Evolutionary conservation across 2,329 filamentous ascomycete genomes (phyloP), one percentile per base, ranked within the genome.

Genomic region (Epichloe scottii): DNA sequence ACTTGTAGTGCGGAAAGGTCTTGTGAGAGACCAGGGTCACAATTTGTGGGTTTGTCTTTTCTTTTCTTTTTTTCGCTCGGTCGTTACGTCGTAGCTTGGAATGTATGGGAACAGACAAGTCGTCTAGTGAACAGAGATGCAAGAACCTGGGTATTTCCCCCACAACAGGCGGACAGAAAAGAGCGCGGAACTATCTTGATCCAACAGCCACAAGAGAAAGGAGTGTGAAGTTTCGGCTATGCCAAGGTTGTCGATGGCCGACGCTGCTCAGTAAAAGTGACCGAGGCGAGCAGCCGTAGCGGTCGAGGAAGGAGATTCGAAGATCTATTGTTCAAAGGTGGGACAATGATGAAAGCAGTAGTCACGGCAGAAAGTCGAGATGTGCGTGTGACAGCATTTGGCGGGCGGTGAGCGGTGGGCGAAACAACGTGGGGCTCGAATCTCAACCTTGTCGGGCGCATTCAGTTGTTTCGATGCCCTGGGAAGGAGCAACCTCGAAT

Each of bases 401-500:
- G 46, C 38, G 46, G 46, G 46, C 46, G 46, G 46, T 49, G 46
- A 38, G 46, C 46, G 46, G 46, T 49, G 48, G 41, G 49, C n/a
- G 21, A 40, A 44, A 50, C 17, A 34, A 33, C 41, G 41, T 33
- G 33, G 41, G 38, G 46, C n/a, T 38, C 30, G 30, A 30, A 30
- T 30, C 30, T 30, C 30, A 30, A 30, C 30, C 10, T 15, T 26
- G 40, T 43, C 5, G 7, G 15, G 12, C 41, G 6, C 12, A n/a
- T 43, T 30, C 41, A 43, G 26, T 42, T 42, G 19, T 37, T 15
- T 14, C 35, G 12, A 42, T 43, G 14, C 5, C 11, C 5, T 14
- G 15, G n/a, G 41, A 33, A 44, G 41, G 41, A 44, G 41, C 41
- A 30, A 26, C 5, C 21, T 19, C 21, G 23, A 44, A 7, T n/a